Percentiles rank a stretch among this genome's conserved stretches.
phyloP scores from a whole-genome alignment of 192 early-diverging fungal genomes.

The Backusella psychrophila region DNA sequence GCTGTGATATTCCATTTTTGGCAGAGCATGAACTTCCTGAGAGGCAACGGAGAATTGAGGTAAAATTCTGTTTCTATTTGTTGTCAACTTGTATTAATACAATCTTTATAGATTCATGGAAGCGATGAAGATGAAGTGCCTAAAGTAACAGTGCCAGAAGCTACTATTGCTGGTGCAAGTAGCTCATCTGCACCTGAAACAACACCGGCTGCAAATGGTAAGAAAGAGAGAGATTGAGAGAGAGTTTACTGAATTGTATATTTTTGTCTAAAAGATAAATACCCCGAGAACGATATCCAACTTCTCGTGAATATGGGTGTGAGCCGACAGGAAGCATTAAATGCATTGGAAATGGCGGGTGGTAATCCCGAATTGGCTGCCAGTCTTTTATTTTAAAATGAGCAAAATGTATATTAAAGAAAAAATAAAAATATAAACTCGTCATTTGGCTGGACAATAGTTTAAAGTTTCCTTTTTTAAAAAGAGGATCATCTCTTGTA shows the following conservation, averaged over 20 bases:
- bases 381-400: slow-evolving; percentile 70
- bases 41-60: slow-evolving; percentile 43
- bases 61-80: neutral
- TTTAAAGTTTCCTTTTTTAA: no score
- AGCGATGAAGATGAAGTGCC: slow-evolving; percentile 41
- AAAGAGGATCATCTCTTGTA: no score
- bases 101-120: slow-evolving; percentile 25
- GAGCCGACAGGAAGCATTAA: slow-evolving; percentile 73
- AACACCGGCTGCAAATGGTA: neutral
- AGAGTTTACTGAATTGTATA: neutral
- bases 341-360: slow-evolving; percentile 69
- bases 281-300: slow-evolving; percentile 70
- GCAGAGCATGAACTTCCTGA: slow-evolving; percentile 90
- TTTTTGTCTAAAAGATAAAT: neutral
- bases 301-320: slow-evolving; percentile 78
- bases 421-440: neutral
- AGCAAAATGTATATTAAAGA: neutral
- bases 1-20: slow-evolving; percentile 80
- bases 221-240: neutral
- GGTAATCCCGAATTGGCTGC: slow-evolving; percentile 91
- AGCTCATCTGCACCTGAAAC: neutral
- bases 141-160: slow-evolving; percentile 25
- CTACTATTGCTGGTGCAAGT: slow-evolving; percentile 18
- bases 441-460: no score
- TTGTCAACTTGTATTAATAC: neutral